phyloP scores from a whole-genome alignment of 441 rosid genomes.

The Raphanus hybrid region DNA sequence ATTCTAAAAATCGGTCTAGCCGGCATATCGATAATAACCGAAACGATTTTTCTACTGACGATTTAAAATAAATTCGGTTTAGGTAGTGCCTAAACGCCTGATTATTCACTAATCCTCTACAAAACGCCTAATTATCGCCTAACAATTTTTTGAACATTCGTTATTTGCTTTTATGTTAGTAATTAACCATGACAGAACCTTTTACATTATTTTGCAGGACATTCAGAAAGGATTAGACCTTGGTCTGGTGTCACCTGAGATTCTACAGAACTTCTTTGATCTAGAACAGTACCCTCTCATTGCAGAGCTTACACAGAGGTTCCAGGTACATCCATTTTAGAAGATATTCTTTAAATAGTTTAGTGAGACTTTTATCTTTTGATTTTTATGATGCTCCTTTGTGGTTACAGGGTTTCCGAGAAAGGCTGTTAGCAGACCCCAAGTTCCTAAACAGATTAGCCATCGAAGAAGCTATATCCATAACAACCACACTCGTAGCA shows the following conservation, averaged over 20 bases:
- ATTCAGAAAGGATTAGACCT: constrained; percentile 88
- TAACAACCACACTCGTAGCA: constrained; percentile 82
- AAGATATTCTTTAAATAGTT: background rate
- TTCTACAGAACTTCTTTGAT: constrained; percentile 82
- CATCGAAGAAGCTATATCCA: constrained; percentile 83
- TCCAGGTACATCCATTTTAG: constrained; percentile 61
- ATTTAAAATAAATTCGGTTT: too few relatives aligned
- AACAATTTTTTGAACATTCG: background rate
- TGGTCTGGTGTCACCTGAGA: constrained; percentile 87
- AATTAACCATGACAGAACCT: background rate
- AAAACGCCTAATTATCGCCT: too few relatives aligned
- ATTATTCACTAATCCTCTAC: too few relatives aligned
- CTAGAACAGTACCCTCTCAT: constrained; percentile 76
- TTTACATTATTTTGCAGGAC: constrained; percentile 51
- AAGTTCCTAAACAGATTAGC: constrained; percentile 85
- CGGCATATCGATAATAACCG: too few relatives aligned
- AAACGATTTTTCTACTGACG: too few relatives aligned
- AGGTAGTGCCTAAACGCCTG: too few relatives aligned
- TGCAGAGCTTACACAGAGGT: constrained; percentile 74
- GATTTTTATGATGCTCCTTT: constrained; percentile 15
- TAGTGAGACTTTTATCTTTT: background rate
- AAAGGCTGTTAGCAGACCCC: constrained; percentile 86
- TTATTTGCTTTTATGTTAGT: background rate
- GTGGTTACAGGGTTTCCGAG: constrained; percentile 82
- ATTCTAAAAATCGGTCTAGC: background rate